These are phyloP conservation scores for Dissophora globulifera DNA, from an alignment of 192 early-diverging fungal genomes.

Conservation along the genomic window DNA sequence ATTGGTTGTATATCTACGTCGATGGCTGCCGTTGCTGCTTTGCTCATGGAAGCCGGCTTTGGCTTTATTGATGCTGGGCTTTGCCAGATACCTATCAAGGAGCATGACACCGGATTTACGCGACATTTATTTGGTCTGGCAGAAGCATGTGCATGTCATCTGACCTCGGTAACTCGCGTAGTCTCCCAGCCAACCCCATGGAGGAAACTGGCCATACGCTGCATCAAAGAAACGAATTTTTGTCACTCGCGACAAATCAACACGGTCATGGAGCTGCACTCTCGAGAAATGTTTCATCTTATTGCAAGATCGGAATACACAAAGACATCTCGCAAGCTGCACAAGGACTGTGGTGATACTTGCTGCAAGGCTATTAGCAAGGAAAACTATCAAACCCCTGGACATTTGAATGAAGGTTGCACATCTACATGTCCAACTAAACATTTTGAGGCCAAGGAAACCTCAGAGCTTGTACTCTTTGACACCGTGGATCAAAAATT, in stretches of 20 bases:
- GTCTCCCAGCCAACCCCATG: background rate
- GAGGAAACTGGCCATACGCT: background rate
- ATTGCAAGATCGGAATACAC: constrained; percentile 9
- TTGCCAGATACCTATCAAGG: background rate
- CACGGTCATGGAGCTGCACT: background rate
- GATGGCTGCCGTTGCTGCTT: constrained; percentile 2
- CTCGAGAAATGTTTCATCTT: constrained; percentile 2
- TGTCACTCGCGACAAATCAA: constrained; percentile 1
- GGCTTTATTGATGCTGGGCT: constrained; percentile 17
- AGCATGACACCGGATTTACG: background rate
- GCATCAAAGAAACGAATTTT: constrained; percentile 1
- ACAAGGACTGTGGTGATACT: constrained; percentile 2
- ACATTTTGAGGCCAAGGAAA: constrained; percentile 1
- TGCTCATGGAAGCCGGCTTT: constrained; percentile 11
- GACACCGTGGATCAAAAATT: background rate
- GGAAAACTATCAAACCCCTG: background rate
- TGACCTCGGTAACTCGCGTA: background rate
- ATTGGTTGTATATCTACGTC: background rate
- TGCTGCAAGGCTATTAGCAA: constrained; percentile 2
- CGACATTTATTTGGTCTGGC: constrained; percentile 1
- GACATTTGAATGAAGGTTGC: constrained; percentile 4
- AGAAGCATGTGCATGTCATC: background rate
- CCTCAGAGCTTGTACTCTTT: constrained; percentile 9
- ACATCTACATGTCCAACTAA: background rate
- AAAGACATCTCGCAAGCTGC: background rate